These are phyloP conservation scores for Sporothrix schenckii DNA, from an alignment of 2,329 filamentous ascomycete genomes.

Conservation along the genomic window DNA sequence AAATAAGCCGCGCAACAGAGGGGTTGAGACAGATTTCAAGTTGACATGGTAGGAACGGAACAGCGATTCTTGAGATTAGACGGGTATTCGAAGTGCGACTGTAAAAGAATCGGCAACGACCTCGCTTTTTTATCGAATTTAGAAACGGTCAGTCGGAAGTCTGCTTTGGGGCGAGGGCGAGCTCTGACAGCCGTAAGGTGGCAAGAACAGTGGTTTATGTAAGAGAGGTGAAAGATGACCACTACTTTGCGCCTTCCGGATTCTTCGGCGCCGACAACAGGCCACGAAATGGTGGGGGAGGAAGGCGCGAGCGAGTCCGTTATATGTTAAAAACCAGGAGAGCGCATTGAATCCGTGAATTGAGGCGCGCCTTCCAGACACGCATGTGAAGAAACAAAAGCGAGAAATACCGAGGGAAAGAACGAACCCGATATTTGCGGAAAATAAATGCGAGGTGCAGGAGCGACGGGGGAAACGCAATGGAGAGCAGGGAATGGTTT, in stretches of 20 bases:
- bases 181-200: neutral
- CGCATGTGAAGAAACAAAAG: neutral
- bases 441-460: conserved; percentile 2
- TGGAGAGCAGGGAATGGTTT: neutral
- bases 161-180: conserved; percentile 4
- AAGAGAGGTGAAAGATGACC: neutral
- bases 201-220: conserved; percentile 4
- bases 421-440: neutral
- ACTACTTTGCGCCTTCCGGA: conserved; percentile 20
- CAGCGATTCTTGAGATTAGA: neutral
- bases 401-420: neutral
- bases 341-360: no score
- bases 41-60: neutral
- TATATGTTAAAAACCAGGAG: neutral
- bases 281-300: neutral
- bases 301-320: conserved; percentile 6
- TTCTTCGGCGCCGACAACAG: conserved; percentile 11
- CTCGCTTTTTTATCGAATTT: neutral
- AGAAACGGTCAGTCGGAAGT: neutral
- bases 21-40: neutral
- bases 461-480: neutral
- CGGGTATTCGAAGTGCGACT: no score
- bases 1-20: conserved; percentile 2
- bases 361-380: neutral
- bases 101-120: neutral